Base-by-base conservation (phyloP, 2,329 filamentous ascomycete genomes). In the Coniochaeta hoffmannii region DNA sequence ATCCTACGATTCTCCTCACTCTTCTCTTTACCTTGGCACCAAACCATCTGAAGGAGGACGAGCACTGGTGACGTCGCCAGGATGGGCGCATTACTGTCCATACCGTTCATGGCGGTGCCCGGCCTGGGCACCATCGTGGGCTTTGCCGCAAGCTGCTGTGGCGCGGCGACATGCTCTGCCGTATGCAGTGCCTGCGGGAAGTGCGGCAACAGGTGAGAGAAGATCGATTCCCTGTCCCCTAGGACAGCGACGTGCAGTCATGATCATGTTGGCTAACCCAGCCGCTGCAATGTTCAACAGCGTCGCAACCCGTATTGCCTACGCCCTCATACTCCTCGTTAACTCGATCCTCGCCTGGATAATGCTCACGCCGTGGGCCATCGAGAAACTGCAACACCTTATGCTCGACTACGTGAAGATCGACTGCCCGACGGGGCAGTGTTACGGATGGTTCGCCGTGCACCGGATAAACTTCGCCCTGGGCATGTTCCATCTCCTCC, bases 331-430 rank as follows among this genome's bases (percentile, higher is more conserved):
- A 60, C 88, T 99, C 55, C 85, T 99, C 62, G 75, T 97, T 72
- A 99, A 99, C 80, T 97, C 93, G 57, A 96, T 97, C 61, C 71
- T 97, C 53, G 93, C 94, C 34, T 99, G 94, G 94, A 90, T 99
- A 64, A 96, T 97, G 90, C 90, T 99, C 75, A 99, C 94, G 22
- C 90, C 91, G 54, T 99, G 94, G 94, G 94, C 94, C 32, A 89
- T 99, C 68, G 90, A 96, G 66, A 97, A 97, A 70, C 80, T 99
- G 6, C 86, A 97, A 73, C 85, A 95, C 61, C 78, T 97, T 55
- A 94, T 90, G 12, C 81, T 99, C 61, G 91, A 97, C 73, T 97
- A 97, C 68, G 92, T 99, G 76, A 91, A 90, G 66, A 96, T 99
- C 67, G 87, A 88, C 66, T 99, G 94, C 69, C 87, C 90, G 28